Percentiles rank a stretch among this genome's conserved stretches.
Conservation (phyloP, 306 rosid genomes). For the Rubus idaeus region DNA sequence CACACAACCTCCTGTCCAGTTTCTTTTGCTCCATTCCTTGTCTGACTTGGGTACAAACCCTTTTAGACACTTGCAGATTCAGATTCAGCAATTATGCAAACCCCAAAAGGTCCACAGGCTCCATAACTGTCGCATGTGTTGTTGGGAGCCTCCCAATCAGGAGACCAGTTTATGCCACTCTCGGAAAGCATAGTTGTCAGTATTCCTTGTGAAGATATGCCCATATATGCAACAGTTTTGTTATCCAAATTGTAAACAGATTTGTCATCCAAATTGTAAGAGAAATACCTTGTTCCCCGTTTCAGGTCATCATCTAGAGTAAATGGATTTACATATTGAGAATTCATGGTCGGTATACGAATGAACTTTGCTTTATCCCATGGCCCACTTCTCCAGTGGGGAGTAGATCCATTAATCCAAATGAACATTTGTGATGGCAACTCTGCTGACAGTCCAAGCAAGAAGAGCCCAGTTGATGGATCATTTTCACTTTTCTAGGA, state of each 20-base stretch:
- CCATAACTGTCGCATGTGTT: not conserved
- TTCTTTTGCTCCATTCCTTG: not conserved
- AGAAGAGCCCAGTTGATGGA: too few relatives aligned
- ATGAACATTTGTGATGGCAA: not conserved
- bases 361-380: not conserved
- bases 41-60: not conserved
- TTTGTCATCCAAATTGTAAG: not conserved
- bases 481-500: too few relatives aligned
- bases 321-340: not conserved
- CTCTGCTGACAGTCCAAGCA: not conserved
- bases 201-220: not conserved
- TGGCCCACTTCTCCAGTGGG: slow-evolving; percentile 1
- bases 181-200: not conserved
- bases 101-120: not conserved
- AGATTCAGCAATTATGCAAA: not conserved
- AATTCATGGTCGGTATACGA: not conserved
- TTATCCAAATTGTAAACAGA: not conserved
- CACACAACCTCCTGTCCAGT: not conserved
- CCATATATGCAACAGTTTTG: not conserved
- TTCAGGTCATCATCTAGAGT: not conserved
- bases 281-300: not conserved
- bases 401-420: not conserved
- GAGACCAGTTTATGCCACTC: not conserved
- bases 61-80: not conserved
- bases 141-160: not conserved